Conservation (phyloP, 257 asterid genomes). For the Fraxinus pennsylvanica region DNA sequence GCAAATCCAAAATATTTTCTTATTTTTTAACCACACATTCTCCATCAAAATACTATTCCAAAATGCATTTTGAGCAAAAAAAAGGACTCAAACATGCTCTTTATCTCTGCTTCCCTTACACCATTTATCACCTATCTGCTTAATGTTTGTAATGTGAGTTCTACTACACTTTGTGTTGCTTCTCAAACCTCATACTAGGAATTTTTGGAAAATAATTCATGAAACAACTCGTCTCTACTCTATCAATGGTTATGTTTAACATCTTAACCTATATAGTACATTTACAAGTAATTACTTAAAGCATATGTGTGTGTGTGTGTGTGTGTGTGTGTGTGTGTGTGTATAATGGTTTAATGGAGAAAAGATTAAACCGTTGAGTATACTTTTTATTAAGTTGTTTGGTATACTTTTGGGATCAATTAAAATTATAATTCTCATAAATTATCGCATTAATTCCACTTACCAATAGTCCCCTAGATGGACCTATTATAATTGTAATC, state of each 20-base stretch:
- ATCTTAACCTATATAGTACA: neutral
- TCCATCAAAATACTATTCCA: too few relatives aligned
- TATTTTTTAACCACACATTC: too few relatives aligned
- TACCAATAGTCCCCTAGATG: neutral
- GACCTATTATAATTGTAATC: too few relatives aligned
- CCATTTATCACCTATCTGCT: neutral
- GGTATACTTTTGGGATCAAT: neutral
- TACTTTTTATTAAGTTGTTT: neutral
- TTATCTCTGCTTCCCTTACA: neutral
- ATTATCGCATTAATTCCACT: neutral
- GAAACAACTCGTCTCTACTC: neutral
- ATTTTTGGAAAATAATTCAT: neutral
- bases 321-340: too few relatives aligned
- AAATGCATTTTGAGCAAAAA: too few relatives aligned
- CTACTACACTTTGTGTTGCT: neutral
- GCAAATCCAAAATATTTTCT: too few relatives aligned
- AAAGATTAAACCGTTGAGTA: neutral
- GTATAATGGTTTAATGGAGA: neutral
- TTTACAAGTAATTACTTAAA: neutral
- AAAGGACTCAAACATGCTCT: too few relatives aligned
- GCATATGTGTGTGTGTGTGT: too few relatives aligned
- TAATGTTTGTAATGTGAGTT: neutral
- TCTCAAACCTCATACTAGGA: neutral
- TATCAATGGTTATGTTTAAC: neutral
- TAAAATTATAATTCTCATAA: too few relatives aligned